Conservation (phyloP, 2,329 filamentous ascomycete genomes). For the Clonostachys chloroleuca region DNA sequence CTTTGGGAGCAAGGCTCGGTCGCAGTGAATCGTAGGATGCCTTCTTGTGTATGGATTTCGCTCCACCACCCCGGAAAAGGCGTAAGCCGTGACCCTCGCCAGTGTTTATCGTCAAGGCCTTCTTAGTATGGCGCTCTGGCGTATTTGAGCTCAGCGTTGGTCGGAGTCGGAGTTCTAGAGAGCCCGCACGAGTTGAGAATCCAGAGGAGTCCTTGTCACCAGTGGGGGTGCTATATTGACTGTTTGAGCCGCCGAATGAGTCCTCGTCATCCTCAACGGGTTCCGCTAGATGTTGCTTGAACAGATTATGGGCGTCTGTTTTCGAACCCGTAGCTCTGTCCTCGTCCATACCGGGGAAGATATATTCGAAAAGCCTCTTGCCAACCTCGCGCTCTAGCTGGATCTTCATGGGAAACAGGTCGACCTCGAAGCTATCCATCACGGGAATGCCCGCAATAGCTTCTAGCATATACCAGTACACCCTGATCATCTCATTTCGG, state of each 20-base stretch:
- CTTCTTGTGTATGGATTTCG: slow-evolving; percentile 44
- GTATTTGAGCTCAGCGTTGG: slow-evolving; percentile 69
- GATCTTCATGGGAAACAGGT: slow-evolving; percentile 86
- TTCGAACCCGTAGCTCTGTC: slow-evolving; percentile 41
- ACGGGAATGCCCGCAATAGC: slow-evolving; percentile 96
- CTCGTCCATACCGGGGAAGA: slow-evolving; percentile 79
- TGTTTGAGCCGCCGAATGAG: slow-evolving; percentile 29
- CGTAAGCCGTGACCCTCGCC: slow-evolving; percentile 45
- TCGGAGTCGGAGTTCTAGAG: slow-evolving; percentile 75
- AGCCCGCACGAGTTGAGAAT: slow-evolving; percentile 62
- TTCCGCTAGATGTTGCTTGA: slow-evolving; percentile 27
- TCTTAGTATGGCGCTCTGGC: slow-evolving; percentile 27
- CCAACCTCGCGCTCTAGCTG: slow-evolving; percentile 91
- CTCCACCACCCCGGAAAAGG: slow-evolving; percentile 39
- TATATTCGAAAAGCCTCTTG: slow-evolving; percentile 92
- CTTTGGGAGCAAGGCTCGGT: slow-evolving; percentile 29
- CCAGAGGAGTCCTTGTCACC: slow-evolving; percentile 39
- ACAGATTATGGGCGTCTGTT: slow-evolving; percentile 56
- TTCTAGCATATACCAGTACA: slow-evolving; percentile 98
- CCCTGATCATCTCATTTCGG: slow-evolving; percentile 79
- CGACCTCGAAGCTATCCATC: slow-evolving; percentile 94
- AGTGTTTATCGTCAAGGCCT: slow-evolving; percentile 43
- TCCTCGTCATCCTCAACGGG: slow-evolving; percentile 41
- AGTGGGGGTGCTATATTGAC: slow-evolving; percentile 25
- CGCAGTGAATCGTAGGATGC: slow-evolving; percentile 53